phyloP scores from a whole-genome alignment of 306 rosid genomes.

The Citrullus colocynthis region DNA sequence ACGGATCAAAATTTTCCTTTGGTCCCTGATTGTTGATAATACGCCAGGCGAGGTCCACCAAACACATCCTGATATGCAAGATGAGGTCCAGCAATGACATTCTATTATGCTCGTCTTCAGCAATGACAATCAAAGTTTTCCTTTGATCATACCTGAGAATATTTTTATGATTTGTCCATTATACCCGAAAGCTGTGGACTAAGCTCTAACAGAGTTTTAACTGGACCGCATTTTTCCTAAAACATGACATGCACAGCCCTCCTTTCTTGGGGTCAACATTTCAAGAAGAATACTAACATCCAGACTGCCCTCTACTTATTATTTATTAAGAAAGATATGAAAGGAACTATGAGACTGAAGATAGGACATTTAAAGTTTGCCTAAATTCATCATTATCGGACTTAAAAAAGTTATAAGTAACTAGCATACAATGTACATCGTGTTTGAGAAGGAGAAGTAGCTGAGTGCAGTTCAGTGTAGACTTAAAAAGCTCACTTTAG shows the following conservation, averaged over 20 bases:
- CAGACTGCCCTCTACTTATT: too few species aligned
- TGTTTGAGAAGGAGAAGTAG: neutral
- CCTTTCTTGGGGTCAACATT: too few species aligned
- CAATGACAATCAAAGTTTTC: too few species aligned
- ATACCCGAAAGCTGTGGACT: neutral
- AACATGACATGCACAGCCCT: too few species aligned
- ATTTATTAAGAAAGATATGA: too few species aligned
- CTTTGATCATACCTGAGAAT: neutral
- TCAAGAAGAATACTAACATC: too few species aligned
- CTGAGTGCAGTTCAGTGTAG: neutral
- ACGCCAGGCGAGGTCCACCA: neutral
- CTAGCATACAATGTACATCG: neutral
- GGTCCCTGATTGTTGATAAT: neutral
- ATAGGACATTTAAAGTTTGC: too few species aligned
- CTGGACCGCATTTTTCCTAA: too few species aligned
- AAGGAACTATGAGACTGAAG: too few species aligned
- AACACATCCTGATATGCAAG: neutral
- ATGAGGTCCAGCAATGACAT: neutral
- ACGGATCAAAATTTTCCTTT: too few species aligned
- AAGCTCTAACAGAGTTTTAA: neutral
- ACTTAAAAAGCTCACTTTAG: neutral
- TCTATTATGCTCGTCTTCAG: neutral
- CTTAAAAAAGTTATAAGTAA: too few species aligned
- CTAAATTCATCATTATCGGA: too few species aligned
- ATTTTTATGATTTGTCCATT: neutral